Conservation (phyloP, 257 asterid genomes). For the Nyctanthes arbortristis region DNA sequence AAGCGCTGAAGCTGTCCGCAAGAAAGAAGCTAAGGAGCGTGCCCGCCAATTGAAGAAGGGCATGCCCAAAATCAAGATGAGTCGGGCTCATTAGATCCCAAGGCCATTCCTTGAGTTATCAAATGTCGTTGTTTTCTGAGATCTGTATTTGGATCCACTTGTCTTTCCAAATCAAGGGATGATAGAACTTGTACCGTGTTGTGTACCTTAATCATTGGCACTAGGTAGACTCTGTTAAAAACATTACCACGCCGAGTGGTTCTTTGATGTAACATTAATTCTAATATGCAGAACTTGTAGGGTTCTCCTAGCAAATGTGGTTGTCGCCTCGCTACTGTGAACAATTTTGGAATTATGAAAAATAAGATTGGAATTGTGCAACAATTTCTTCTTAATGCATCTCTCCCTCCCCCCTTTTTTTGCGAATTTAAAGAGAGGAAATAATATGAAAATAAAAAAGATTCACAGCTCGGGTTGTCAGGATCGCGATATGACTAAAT, state of each 20-base stretch:
- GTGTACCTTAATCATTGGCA: slow-evolving; percentile 27
- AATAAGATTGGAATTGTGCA: too few relatives aligned
- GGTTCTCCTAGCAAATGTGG: neutral
- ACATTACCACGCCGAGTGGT: slow-evolving; percentile 29
- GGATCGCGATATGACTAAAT: too few relatives aligned
- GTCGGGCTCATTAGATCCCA: slow-evolving; percentile 50
- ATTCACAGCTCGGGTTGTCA: too few relatives aligned
- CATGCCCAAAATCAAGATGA: slow-evolving; percentile 93
- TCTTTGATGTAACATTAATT: slow-evolving; percentile 16
- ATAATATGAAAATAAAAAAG: too few relatives aligned
- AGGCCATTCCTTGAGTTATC: too few relatives aligned
- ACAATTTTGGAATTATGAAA: neutral
- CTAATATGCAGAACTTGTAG: slow-evolving; percentile 1
- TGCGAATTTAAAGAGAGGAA: too few relatives aligned
- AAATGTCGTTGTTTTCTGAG: slow-evolving; percentile 10
- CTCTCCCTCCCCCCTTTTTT: too few relatives aligned
- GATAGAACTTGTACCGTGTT: slow-evolving; percentile 18
- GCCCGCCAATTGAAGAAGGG: slow-evolving; percentile 87
- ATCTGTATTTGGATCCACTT: neutral
- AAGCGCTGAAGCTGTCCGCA: slow-evolving; percentile 88
- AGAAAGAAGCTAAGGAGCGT: slow-evolving; percentile 87
- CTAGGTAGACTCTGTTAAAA: slow-evolving; percentile 12
- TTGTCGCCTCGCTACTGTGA: neutral
- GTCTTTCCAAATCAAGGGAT: slow-evolving; percentile 17
- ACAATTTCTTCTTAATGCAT: too few relatives aligned